Evolutionary conservation across 768 basidiomycete species (phyloP), one percentile per base, ranked within the genome.

Genomic region (Rhizopogon sp.): DNA sequence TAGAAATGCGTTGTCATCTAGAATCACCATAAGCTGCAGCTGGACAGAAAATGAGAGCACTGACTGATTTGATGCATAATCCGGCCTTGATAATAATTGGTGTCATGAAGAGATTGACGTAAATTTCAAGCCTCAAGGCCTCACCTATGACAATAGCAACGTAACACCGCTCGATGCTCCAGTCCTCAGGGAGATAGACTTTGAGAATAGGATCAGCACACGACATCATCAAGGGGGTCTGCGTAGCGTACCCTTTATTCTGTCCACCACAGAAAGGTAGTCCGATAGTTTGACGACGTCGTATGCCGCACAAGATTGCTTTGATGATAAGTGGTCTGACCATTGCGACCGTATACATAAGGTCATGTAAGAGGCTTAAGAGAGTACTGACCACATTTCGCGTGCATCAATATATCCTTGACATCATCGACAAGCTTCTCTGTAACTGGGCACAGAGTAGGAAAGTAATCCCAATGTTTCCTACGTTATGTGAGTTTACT

Each of bases 1-100:
- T 11, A 74, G 44, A 50, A 77, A 77, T 31, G 66, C 61, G 20
- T 68, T 68, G 20, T 53, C 35, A 39, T 64, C 76, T 78, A 55
- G 7, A 22, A 33, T 33, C 2, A 5, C 50, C 39, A 62, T 33
- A 22, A 55, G 25, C 20, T 28, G 5, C 9, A 16, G 10, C 22
- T n/a, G 33, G 6, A 13, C 28, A 25, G 37, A 22, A 1, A 10
- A 43, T 20, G 55, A n/a, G 28, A n/a, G 11, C n/a, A 37, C 68
- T 9, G 50, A 70, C 69, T 66, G 43, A 71, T 68, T 22, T 47
- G 56, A 14, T 61, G 46, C 69, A 70, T 71, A 6, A 65, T 63
- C 29, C 70, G 68, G 31, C 70, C 69, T 70, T 17, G n/a, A 33
- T 35, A 22, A 37, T 3, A 44, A 43, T 65, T 55, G 43, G 20